Evolutionary conservation across 2,329 filamentous ascomycete genomes (phyloP), one percentile per base, ranked within the genome.

Genomic region (Acrocalymma vagum): DNA sequence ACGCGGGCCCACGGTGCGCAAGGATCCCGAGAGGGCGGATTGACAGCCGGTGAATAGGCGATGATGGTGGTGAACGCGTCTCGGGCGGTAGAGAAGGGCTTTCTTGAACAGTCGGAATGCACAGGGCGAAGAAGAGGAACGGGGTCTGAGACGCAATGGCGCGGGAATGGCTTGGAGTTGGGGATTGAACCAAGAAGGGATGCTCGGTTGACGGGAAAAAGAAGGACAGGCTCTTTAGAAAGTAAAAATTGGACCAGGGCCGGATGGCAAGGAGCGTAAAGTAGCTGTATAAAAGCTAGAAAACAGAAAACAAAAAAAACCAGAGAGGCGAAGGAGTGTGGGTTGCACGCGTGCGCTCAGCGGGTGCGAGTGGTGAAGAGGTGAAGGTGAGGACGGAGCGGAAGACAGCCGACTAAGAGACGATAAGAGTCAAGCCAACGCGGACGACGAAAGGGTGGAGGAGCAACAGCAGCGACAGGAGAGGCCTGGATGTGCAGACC

Each of bases 321-420:
- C 4, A 7, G 11, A 5, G 30, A 29, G 42, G 42, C 32, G 33
- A 58, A 58, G 18, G 56, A 58, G 55, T 38, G 50, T 51, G 15
- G 48, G 36, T 46, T 55, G 58, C 55, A 42, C 56, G 56, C 56
- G 42, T 52, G 56, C 55, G 56, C 42, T 40, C 48, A 51, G 51
- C 48, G 38, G 51, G 38, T 33, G 45, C 49, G 52, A 38, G 15
- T 14, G 9, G 5, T 14, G 15, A 27, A 11, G 15, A 10, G 25
- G 15, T 5, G 5, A 14, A 4, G 25, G 25, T 11, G 38, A 37
- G 39, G 37, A 37, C 25, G 40, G 23, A 13, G n/a, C 15, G 23
- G 18, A 20, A 23, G 26, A 20, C 29, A 32, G 14, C 16, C 17
- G 23, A 36, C 17, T n/a, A n/a, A n/a, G n/a, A n/a, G n/a, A n/a